Evolutionary conservation across 2,329 filamentous ascomycete genomes (phyloP).

Genomic region (Alternaria atra): DNA sequence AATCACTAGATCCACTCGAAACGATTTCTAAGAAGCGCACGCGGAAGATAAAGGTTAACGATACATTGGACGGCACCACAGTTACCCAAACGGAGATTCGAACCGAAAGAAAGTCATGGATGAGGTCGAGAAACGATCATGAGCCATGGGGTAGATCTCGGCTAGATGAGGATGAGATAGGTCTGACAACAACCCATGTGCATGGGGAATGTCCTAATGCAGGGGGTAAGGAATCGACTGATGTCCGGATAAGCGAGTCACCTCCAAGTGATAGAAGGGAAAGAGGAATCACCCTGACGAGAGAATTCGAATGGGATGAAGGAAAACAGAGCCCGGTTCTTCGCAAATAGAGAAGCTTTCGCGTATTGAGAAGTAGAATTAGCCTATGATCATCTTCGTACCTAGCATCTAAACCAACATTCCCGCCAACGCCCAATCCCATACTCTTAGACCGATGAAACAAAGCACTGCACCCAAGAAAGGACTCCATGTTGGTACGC

Average conservation of each 20-base stretch:
- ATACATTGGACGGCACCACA: constrained; percentile 26
- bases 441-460: too few species aligned
- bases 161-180: constrained; percentile 35
- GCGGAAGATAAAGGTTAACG: constrained; percentile 26
- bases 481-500: neutral
- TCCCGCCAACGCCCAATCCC: neutral
- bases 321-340: neutral
- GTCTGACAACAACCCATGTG: constrained; percentile 27
- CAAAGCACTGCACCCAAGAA: too few species aligned
- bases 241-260: neutral
- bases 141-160: constrained; percentile 25
- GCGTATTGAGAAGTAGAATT: neutral
- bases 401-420: neutral
- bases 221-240: constrained; percentile 1
- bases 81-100: constrained; percentile 4
- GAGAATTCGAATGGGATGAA: constrained; percentile 35
- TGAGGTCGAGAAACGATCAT: neutral
- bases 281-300: constrained; percentile 27
- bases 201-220: constrained; percentile 9
- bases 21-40: constrained; percentile 35
- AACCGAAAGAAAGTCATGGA: constrained; percentile 5
- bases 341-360: neutral
- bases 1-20: constrained; percentile 25
- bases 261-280: constrained; percentile 4
- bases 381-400: neutral